Evolutionary conservation across 2,329 filamentous ascomycete species (phyloP).

Genomic region (Fusarium fracticaudum): DNA sequence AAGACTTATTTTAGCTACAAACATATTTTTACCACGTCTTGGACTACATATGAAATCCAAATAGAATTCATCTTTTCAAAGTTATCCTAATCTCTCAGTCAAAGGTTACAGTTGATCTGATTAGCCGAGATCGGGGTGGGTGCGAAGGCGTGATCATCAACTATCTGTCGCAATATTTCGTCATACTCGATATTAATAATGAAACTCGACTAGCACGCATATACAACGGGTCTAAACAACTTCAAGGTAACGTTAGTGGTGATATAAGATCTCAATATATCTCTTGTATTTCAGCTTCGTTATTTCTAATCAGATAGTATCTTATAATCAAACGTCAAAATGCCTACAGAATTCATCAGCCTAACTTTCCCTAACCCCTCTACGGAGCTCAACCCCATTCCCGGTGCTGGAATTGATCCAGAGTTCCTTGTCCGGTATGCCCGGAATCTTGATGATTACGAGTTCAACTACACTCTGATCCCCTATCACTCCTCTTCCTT

Average conservation of each 20-base stretch:
- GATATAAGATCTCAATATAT: neutral
- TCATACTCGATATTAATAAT: conserved; percentile 42
- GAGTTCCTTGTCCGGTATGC: conserved; percentile 67
- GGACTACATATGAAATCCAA: too few relatives aligned
- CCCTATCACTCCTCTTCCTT: conserved; percentile 63
- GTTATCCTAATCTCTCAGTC: neutral
- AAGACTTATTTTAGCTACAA: neutral
- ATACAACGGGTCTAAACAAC: neutral
- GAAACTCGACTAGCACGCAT: conserved; percentile 1
- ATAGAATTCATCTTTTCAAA: accelerated
- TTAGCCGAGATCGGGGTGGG: conserved; percentile 37
- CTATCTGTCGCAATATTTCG: conserved; percentile 42
- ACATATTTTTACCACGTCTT: neutral
- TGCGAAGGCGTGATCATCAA: conserved; percentile 41
- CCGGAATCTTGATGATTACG: conserved; percentile 66
- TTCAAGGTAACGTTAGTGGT: neutral
- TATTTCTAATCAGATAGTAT: neutral
- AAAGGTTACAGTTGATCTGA: neutral
- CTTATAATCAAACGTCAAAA: conserved; percentile 12
- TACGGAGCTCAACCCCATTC: conserved; percentile 64
- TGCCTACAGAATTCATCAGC: conserved; percentile 66
- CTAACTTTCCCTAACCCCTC: conserved; percentile 66
- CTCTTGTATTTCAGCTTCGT: neutral
- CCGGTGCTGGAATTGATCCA: conserved; percentile 61
- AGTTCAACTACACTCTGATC: conserved; percentile 69